Evolutionary conservation across 345 rosid species (phyloP), one percentile per base, ranked within the genome.

Genomic region (Ailanthus altissimus): DNA sequence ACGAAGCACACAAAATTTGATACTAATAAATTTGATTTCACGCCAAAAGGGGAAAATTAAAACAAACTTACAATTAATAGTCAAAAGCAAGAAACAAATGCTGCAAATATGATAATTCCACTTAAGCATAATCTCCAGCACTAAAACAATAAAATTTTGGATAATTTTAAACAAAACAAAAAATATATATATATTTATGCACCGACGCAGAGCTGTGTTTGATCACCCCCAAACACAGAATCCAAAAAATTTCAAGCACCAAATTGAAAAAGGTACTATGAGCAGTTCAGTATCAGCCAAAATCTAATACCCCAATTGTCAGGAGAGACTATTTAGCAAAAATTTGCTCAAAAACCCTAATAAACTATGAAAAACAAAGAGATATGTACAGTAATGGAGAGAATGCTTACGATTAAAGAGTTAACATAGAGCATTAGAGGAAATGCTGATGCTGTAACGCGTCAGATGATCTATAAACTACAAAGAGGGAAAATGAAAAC

Each of bases 371-470:
- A 23, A 21, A 47, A 53, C 5, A 18, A 38, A 53, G n/a, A 25
- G 40, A 65, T 67, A 21, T 14, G 1, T 6, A 67, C 18, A 67
- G 12, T 47, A 32, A 66, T 10, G 46, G 43, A 15, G 32, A 75
- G 75, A 1, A 54, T 0, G 40, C 84, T 78, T 76, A 83, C 79
- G 12, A 23, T n/a, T 71, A 38, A 26, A 45, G 16, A 32, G 61
- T 40, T 20, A 64, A 38, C 16, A 51, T 67, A 66, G 16, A 26
- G 43, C 4, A 3, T 28, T 45, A 6, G 28, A 53, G 64, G 18
- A 50, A 25, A 46, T 75, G 21, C 47, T 40, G 43, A 23, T 8
- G 49, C 71, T 58, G 50, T 58, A 58, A 15, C 45, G 60, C 71
- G n/a, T 15, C 49, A 26, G 13, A 49, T 65, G 49, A 28, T 23